These are phyloP conservation scores for Alternaria dauci DNA, from an alignment of 2,329 filamentous ascomycete genomes.

Conservation along the genomic window DNA sequence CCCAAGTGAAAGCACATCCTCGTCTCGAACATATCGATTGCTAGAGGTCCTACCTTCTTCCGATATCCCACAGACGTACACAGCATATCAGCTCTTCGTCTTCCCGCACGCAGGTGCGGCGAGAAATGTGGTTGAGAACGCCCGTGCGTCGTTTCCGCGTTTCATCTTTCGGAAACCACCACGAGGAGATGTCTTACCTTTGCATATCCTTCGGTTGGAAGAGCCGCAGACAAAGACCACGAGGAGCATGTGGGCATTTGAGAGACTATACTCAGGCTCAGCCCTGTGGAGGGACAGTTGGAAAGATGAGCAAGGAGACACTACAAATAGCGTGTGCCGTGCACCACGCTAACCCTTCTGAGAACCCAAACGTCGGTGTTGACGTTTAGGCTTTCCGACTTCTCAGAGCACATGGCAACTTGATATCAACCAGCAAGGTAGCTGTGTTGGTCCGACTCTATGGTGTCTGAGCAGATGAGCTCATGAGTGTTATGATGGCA, in stretches of 20 bases:
- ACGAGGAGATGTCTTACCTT: slow-evolving; percentile 2
- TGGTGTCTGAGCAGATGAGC: neutral
- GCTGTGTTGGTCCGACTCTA: neutral
- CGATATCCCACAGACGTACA: neutral
- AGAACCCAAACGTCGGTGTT: slow-evolving; percentile 1
- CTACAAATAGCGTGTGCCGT: neutral
- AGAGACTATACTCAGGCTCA: neutral
- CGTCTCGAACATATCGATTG: neutral
- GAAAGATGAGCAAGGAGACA: neutral
- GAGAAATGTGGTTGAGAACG: slow-evolving; percentile 1
- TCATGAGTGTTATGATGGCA: neutral
- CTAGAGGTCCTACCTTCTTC: neutral
- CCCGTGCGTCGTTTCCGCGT: neutral
- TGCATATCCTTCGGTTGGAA: neutral
- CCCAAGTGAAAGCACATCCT: neutral
- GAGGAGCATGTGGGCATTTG: neutral
- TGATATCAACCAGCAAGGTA: neutral
- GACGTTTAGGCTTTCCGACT: slow-evolving; percentile 1
- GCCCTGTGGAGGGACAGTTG: neutral
- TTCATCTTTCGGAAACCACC: neutral
- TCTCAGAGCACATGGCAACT: neutral
- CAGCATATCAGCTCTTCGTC: neutral
- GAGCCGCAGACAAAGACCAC: neutral
- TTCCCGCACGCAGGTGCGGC: neutral
- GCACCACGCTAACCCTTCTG: neutral